Conservation (phyloP, 768 basidiomycete species). For the Russula sp. region DNA sequence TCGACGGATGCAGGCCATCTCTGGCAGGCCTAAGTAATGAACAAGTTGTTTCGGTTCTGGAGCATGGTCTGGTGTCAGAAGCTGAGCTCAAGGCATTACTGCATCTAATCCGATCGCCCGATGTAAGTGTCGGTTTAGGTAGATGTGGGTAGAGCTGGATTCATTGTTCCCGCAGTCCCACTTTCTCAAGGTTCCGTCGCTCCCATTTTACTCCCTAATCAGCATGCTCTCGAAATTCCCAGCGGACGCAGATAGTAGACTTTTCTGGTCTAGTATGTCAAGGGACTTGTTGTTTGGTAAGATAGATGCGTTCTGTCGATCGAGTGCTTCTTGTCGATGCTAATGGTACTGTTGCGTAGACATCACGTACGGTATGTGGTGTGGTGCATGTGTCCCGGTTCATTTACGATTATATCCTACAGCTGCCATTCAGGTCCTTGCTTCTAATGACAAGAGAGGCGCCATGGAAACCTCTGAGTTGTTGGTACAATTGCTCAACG, state of each 20-base stretch:
- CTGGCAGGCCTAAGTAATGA: constrained; percentile 56
- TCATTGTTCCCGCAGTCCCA: constrained; percentile 46
- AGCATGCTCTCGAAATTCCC: constrained; percentile 77
- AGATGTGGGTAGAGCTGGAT: not conserved
- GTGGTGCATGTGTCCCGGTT: not conserved
- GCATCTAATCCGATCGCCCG: constrained; percentile 68
- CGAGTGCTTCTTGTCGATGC: not conserved
- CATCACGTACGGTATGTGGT: constrained; percentile 15
- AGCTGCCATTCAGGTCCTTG: constrained; percentile 20
- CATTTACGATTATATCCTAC: constrained; percentile 4
- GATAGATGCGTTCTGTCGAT: constrained; percentile 22
- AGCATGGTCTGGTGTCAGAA: constrained; percentile 59
- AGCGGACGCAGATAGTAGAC: constrained; percentile 61
- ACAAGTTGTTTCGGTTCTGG: constrained; percentile 50
- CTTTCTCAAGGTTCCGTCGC: constrained; percentile 76
- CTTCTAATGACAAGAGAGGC: constrained; percentile 15
- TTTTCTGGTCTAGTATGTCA: constrained; percentile 60
- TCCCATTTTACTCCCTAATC: constrained; percentile 75
- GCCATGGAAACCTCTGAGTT: constrained; percentile 13
- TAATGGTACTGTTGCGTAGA: constrained; percentile 7
- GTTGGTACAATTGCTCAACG: constrained; percentile 15
- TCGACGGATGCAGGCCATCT: constrained; percentile 61
- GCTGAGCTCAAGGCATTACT: constrained; percentile 57
- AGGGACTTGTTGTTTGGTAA: constrained; percentile 63
- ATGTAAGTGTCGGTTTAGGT: constrained; percentile 41